These are phyloP conservation scores for Mortierella sp. DNA, from an alignment of 371 early-diverging fungal species.

Conservation along the genomic window DNA sequence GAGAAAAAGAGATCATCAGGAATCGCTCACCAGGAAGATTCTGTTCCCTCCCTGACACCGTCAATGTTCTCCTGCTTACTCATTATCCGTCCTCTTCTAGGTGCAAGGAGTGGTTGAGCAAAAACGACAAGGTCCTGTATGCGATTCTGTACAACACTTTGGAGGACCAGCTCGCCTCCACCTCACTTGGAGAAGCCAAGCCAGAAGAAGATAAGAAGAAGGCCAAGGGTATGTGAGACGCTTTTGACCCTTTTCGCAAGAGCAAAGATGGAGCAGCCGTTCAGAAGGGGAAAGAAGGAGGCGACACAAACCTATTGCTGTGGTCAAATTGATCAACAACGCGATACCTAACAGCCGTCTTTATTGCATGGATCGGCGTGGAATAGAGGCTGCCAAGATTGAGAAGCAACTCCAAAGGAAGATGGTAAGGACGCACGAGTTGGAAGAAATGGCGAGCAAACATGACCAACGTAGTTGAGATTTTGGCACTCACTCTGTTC, in stretches of 20 bases:
- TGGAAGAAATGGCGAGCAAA: no score
- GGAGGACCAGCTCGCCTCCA: constrained; percentile 52
- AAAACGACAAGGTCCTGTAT: constrained; percentile 58
- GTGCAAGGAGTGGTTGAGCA: constrained; percentile 84
- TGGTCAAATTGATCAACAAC: constrained; percentile 23
- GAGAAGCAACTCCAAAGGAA: constrained; percentile 81
- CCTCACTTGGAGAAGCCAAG: constrained; percentile 34
- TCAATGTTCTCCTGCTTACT: not conserved
- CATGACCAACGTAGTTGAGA: no score
- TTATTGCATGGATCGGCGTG: not conserved
- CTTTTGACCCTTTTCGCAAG: no score
- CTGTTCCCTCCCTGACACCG: no score
- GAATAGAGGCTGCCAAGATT: constrained; percentile 74
- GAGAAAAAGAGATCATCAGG: constrained; percentile 1
- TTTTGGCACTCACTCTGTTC: no score
- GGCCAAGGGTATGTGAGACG: constrained; percentile 58
- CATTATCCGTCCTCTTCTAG: constrained; percentile 16
- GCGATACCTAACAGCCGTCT: not conserved
- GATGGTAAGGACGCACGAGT: constrained; percentile 62
- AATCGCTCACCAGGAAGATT: no score
- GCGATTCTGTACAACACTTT: constrained; percentile 56
- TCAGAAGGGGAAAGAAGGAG: no score
- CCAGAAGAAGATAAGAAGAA: constrained; percentile 51
- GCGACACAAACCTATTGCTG: no score
- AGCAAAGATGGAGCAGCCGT: no score